Evolutionary conservation across 768 basidiomycete genomes (phyloP), one percentile per base, ranked within the genome.

Genomic region (Leucocoprinus birnbaumii): DNA sequence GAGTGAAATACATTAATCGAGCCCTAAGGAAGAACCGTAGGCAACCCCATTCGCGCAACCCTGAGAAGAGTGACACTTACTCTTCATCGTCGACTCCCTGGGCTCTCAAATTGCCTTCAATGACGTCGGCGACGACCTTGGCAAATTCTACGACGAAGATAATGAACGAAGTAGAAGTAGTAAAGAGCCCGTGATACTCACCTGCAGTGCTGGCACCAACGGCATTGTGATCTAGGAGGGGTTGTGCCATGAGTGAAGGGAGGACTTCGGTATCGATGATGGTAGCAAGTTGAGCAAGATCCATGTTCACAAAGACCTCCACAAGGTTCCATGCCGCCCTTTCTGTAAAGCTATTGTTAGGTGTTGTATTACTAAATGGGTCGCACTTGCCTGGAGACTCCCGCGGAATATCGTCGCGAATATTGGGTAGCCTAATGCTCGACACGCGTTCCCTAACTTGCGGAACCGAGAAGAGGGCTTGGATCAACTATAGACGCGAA

Each of bases 261-360:
- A 87, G 66, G 4, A 77, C 69, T 10, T 77, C 72, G 27, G 78
- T 78, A 38, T 83, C 79, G 27, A 79, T 74, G 19, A 90, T 75
- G 35, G 81, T 77, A 31, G 78, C 75, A 10, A 89, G 62, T 13
- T 78, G 73, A 4, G 82, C 86, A 10, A 87, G 70, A 59, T 91
- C 88, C 73, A 91, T 78, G 59, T 87, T 80, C 2, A 81, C 79
- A 63, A 85, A 88, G 42, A 86, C 73, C 64, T 89, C 87, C 43
- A 86, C 72, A 41, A 89, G 66, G 24, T 76, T 74, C 77, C 80
- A 83, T 50, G 87, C 66, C 3, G 76, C 68, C 27, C 70, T 68
- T 9, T 75, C 85, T 85, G 58, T 26, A 25, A 8, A 14, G 4
- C n/a, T 16, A 46, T 45, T 35, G 35, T 53, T 45, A 53, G 52